phyloP scores from a whole-genome alignment of 805 yeast genomes.

The Barnettozyma populi region DNA sequence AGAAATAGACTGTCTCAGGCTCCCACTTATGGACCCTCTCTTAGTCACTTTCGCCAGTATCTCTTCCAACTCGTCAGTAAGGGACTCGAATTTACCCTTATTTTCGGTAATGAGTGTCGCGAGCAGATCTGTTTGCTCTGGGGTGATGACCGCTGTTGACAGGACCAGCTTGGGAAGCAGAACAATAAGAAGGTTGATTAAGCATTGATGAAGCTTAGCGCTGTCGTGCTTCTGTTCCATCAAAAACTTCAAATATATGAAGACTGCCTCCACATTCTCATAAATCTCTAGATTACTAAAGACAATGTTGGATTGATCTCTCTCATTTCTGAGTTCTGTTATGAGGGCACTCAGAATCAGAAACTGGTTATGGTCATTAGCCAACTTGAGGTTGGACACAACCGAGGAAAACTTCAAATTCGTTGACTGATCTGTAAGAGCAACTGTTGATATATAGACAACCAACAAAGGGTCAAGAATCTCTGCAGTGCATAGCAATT shows the following conservation, averaged over 20 bases:
- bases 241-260: constrained; percentile 11
- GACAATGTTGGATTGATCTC: constrained; percentile 5
- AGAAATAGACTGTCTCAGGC: constrained; percentile 11
- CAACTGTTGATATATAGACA: constrained; percentile 11
- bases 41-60: constrained; percentile 11
- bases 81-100: constrained; percentile 3
- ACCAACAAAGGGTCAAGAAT: constrained; percentile 20
- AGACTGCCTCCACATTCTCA: constrained; percentile 10
- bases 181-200: constrained; percentile 11
- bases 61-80: constrained; percentile 15
- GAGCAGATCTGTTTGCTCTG: constrained; percentile 12
- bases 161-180: constrained; percentile 10
- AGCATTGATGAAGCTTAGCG: constrained; percentile 5
- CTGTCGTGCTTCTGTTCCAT: constrained; percentile 3
- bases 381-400: constrained; percentile 7
- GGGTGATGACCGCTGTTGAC: constrained; percentile 3
- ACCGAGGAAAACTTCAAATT: constrained; percentile 12
- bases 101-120: constrained; percentile 7
- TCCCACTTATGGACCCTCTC: constrained; percentile 12
- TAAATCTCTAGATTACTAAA: constrained; percentile 15
- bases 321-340: constrained; percentile 13
- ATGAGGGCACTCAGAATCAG: constrained; percentile 13
- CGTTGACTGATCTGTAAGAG: constrained; percentile 8
- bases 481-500: constrained; percentile 5
- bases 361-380: constrained; percentile 16